Evolutionary conservation across 2,329 filamentous ascomycete genomes (phyloP).

Genomic region (Aspergillus arachidicola): DNA sequence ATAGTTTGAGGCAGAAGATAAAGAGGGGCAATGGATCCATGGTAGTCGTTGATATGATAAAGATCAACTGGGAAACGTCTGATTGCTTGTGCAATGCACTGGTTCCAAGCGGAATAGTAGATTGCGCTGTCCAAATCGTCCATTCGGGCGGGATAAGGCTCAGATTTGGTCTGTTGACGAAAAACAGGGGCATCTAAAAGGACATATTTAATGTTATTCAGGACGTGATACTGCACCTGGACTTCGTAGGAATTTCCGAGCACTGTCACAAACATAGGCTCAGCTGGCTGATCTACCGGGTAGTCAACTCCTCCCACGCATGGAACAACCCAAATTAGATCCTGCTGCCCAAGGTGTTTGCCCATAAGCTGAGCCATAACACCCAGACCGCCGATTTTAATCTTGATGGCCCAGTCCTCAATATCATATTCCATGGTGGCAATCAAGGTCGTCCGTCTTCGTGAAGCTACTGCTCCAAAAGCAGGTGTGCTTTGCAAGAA

Average conservation of each 20-base stretch:
- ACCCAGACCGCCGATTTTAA: conserved; percentile 71
- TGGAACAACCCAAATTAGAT: conserved; percentile 67
- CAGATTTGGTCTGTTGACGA: conserved; percentile 62
- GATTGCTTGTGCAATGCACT: conserved; percentile 67
- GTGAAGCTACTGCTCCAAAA: conserved; percentile 35
- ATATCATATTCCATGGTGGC: conserved; percentile 75
- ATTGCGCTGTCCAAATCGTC: conserved; percentile 69
- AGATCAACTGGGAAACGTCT: conserved; percentile 64
- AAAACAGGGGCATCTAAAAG: conserved; percentile 69
- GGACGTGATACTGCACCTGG: conserved; percentile 64
- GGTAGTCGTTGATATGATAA: conserved; percentile 70
- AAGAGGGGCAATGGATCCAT: conserved; percentile 64
- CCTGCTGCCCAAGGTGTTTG: conserved; percentile 64
- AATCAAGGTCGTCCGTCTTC: conserved; percentile 62
- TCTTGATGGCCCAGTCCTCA: conserved; percentile 69
- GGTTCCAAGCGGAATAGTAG: conserved; percentile 72
- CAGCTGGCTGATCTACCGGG: conserved; percentile 59
- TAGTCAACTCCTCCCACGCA: conserved; percentile 67
- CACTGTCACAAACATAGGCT: conserved; percentile 65
- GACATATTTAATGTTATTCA: conserved; percentile 69
- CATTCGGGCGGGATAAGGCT: conserved; percentile 69
- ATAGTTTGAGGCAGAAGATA: conserved; percentile 66
- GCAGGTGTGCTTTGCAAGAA: conserved; percentile 41
- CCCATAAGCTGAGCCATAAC: conserved; percentile 73
- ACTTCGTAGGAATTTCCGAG: conserved; percentile 64